Evolutionary conservation across 345 rosid species (phyloP).

Genomic region (Lepidium sativum): DNA sequence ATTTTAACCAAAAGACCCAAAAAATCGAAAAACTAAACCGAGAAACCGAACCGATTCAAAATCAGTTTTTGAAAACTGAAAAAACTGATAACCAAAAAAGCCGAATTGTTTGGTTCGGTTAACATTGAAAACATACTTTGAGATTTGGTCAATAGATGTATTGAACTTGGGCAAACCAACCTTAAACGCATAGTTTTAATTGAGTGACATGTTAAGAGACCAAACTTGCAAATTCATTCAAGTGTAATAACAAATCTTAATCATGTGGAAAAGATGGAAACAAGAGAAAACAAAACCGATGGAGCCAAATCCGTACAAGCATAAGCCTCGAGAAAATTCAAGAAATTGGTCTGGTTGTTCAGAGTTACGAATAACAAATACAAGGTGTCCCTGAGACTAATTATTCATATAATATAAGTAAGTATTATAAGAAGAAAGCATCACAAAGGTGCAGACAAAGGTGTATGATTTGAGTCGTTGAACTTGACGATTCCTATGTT

Average conservation of each 20-base stretch:
- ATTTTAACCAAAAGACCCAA: too few relatives aligned
- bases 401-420: slow-evolving; percentile 11
- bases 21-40: too few relatives aligned
- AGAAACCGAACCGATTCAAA: too few relatives aligned
- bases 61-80: too few relatives aligned
- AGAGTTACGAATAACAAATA: not conserved
- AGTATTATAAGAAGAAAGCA: not conserved
- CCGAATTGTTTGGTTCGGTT: too few relatives aligned
- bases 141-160: not conserved
- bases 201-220: not conserved
- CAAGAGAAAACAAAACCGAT: slow-evolving; percentile 1
- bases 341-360: not conserved
- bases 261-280: not conserved
- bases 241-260: not conserved
- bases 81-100: too few relatives aligned
- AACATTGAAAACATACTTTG: too few relatives aligned
- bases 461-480: not conserved
- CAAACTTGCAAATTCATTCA: not conserved
- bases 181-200: not conserved
- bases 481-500: slow-evolving; percentile 38
- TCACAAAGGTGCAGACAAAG: not conserved
- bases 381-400: slow-evolving; percentile 1
- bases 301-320: not conserved
- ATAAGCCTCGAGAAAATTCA: slow-evolving; percentile 3
- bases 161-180: not conserved